Base-by-base conservation (phyloP, 2,329 filamentous ascomycete genomes). In the Ceratocystis huliohia region DNA sequence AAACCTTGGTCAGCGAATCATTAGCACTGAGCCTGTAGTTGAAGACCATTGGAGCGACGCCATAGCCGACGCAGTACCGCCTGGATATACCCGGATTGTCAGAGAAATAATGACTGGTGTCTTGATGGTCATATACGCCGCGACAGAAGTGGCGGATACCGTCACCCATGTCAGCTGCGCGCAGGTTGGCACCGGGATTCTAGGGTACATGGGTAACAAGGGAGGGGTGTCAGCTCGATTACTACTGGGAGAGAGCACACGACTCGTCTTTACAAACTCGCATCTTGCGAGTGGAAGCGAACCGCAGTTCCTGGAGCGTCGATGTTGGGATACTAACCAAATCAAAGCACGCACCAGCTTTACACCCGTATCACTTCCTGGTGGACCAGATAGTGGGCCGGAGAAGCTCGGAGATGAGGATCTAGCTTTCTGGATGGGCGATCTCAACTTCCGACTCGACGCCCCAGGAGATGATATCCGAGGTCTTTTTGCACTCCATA, bases 131-230 rank as follows among this genome's bases (percentile, higher is more conserved):
- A 82, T 96, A 30, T 97, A 94, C 73, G 92, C 91, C 1, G 89
- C 92, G 0, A 86, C 91, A 0, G 82, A 85, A 7, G 80, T 97
- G 50, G 84, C 84, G 0, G 81, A 86, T 0, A 88, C 87, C 1
- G 83, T 97, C 71, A 89, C 85, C 69, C 89, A 89, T 62, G 84
- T 96, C 70, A 95, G 89, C 75, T 91, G 88, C 1, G 86, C 86
- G 3, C 88, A 84, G 67, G 87, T 97, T 6, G 93, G 92, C 0
- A 99, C 94, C 0, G 94, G 94, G 0, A 75, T 97, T 56, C 84
- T 95, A 75, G 93, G 93, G 0, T 96, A 96, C 73, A 87, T 96
- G 78, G 94, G 94, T 8, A 99, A 99, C 75, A 99, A 99, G 74
- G 94, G 94, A 1, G 93, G 89, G 3, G 88, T 96, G 0, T 84